Evolutionary conservation across 129 eudicot species (phyloP), one percentile per base, ranked within the genome.

Genomic region (Ambrosia trifida): DNA sequence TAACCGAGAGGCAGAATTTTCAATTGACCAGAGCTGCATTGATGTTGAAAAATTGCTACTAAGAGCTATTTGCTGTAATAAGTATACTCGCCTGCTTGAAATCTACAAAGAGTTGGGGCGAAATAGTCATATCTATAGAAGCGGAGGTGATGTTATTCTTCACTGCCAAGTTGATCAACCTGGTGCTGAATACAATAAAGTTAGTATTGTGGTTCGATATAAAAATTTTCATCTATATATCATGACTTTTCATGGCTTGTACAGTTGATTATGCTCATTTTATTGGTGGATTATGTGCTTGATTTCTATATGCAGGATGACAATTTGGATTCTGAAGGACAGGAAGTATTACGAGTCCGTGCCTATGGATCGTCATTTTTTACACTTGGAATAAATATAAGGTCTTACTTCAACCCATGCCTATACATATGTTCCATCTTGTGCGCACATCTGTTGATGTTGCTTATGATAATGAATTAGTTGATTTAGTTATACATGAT

Each of bases 341-440:
- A 87, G 80, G 95, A 93, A 73, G 95, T 89, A 70, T 70, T 93
- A 40, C 82, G 82, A 14, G 95, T 89, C 40, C 98, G 98, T 17
- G 98, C 98, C 73, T 93, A 83, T 87, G 98, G 96, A 51, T 87
- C 93, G 35, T 89, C 95, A 30, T 87, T 83, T 82, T 89, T 89
- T 74, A 83, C 87, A 28, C 96, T 93, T 65, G 95, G 96, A 77
- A 93, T 93, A 69, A 87, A 81, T 81, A 85, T 93, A 82, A 85
- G 98, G 96, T 93, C 64, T 75, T 58, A 45, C 66, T 79, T 45
- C 40, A 24, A 35, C 16, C 62, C 19, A 5, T 74, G n/a, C 19
- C 40, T 58, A 64, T 56, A 60, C 49, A 11, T 9, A 56, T 56
- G n/a, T n/a, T n/a, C n/a, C n/a, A 40, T 10, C 11, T 40, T 40